Percentiles rank a stretch among this genome's conserved stretches.
Evolutionary conservation across 371 early-diverging fungal genomes (phyloP).

Genomic region (Dipsacomyces acuminosporus): DNA sequence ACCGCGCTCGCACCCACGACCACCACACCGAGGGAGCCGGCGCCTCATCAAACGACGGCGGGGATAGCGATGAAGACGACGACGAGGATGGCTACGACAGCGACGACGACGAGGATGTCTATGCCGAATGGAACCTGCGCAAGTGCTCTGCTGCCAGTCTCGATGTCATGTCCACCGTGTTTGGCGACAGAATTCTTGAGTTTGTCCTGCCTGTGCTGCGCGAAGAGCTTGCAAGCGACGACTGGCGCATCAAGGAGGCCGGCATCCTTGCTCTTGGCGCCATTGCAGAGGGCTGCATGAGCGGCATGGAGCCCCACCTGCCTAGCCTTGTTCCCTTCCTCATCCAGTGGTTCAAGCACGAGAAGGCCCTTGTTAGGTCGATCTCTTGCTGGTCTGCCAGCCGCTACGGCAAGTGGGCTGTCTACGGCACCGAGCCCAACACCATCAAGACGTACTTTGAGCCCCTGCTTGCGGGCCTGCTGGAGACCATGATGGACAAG

Average conservation of each 20-base stretch:
- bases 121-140: conserved; percentile 92
- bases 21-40: conserved; percentile 50
- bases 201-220: conserved; percentile 83
- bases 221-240: conserved; percentile 65
- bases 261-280: conserved; percentile 96
- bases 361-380: conserved; percentile 86
- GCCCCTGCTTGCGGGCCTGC: conserved; percentile 73
- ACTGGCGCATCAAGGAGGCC: conserved; percentile 90
- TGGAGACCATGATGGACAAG: conserved; percentile 74
- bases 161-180: conserved; percentile 86
- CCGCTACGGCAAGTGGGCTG: conserved; percentile 85
- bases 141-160: conserved; percentile 96
- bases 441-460: conserved; percentile 68
- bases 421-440: conserved; percentile 56
- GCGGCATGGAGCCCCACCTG: conserved; percentile 84
- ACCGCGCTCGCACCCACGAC: conserved; percentile 74
- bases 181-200: conserved; percentile 72
- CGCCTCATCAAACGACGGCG: conserved; percentile 22
- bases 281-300: conserved; percentile 88
- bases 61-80: conserved; percentile 62
- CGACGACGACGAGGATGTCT: conserved; percentile 83
- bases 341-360: conserved; percentile 69
- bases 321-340: conserved; percentile 82
- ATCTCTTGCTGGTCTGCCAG: conserved; percentile 97
- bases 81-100: conserved; percentile 80